Conservation (phyloP, 257 asterid species). For the Salvia rosmarinus region DNA sequence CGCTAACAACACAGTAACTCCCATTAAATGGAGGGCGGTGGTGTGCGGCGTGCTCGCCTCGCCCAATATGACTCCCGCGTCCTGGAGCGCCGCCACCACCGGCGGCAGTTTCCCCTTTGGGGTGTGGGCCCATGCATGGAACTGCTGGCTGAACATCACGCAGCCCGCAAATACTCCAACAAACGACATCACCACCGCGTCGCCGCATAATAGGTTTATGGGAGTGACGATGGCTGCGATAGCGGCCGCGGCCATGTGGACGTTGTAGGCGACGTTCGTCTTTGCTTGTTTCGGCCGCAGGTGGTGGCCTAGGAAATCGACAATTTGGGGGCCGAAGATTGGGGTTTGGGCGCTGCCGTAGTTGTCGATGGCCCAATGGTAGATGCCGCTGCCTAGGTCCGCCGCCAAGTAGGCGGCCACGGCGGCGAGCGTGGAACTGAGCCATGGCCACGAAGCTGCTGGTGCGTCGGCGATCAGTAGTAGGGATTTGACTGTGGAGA, state of each 20-base stretch:
- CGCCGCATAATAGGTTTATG: neutral
- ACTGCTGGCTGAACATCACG: constrained; percentile 69
- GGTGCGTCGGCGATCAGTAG: neutral
- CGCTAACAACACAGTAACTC: constrained; percentile 86
- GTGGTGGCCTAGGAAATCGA: constrained; percentile 49
- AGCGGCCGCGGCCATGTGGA: constrained; percentile 36
- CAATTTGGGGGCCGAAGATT: constrained; percentile 48
- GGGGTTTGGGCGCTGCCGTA: constrained; percentile 46
- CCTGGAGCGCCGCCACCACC: constrained; percentile 71
- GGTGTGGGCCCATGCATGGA: constrained; percentile 87
- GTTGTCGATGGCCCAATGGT: constrained; percentile 59
- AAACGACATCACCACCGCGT: constrained; percentile 37
- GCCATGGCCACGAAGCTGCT: constrained; percentile 22
- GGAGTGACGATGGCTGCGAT: constrained; percentile 24
- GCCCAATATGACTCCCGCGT: constrained; percentile 63
- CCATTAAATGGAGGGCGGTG: constrained; percentile 72
- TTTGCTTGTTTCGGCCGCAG: constrained; percentile 42
- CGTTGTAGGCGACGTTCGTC: constrained; percentile 38
- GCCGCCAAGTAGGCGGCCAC: constrained; percentile 43
- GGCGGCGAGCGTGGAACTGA: constrained; percentile 8
- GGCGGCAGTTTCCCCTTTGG: constrained; percentile 65
- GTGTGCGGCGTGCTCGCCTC: constrained; percentile 71
- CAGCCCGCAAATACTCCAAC: constrained; percentile 32
- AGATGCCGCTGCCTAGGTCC: constrained; percentile 47
- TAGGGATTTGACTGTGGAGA: constrained; percentile 38